phyloP scores from a whole-genome alignment of 768 basidiomycete genomes.

The Crassisporium funariophilum region DNA sequence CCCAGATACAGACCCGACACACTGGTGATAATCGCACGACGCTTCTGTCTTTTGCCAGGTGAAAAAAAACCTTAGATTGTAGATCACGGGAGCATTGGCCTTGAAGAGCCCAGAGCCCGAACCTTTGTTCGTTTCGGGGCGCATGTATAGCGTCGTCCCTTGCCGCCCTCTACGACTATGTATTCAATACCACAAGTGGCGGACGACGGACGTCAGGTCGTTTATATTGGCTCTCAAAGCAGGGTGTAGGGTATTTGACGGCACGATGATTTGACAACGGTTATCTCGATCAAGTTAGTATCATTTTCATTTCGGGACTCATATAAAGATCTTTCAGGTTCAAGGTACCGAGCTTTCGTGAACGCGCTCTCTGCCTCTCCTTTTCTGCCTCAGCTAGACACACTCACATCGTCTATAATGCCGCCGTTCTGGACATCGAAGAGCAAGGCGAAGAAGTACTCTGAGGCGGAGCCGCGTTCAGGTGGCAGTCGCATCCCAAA shows the following conservation, averaged over 20 bases:
- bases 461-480: neutral
- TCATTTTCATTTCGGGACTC: constrained; percentile 1
- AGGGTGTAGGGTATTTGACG: neutral
- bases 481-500: neutral
- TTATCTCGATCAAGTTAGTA: constrained; percentile 5
- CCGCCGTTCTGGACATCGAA: constrained; percentile 3
- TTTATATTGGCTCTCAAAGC: neutral
- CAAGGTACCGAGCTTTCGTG: neutral
- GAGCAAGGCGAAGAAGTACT: constrained; percentile 3
- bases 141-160: too few species aligned
- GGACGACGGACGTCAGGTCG: too few species aligned
- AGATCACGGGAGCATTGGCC: too few species aligned
- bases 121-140: too few species aligned
- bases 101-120: too few species aligned
- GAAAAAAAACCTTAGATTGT: too few species aligned
- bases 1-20: too few species aligned
- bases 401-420: neutral
- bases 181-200: too few species aligned
- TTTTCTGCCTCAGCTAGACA: neutral
- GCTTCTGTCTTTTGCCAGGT: too few species aligned
- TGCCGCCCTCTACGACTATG: too few species aligned
- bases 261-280: neutral
- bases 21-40: too few species aligned
- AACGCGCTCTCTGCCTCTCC: neutral
- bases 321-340: neutral